phyloP scores from a whole-genome alignment of 768 basidiomycete species.

The Kwoniella sp. region DNA sequence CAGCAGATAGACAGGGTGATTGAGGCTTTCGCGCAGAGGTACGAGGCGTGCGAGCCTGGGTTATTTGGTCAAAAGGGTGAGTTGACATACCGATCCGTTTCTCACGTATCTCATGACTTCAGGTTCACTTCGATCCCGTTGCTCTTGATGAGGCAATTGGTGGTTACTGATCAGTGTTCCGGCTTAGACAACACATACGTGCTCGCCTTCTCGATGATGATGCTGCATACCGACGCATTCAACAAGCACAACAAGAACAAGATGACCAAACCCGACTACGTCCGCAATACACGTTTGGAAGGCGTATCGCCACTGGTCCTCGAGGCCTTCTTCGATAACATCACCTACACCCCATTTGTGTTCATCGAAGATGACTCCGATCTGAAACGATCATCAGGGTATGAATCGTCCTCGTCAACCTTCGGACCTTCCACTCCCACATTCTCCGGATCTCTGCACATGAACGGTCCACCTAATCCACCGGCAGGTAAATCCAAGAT shows the following conservation, averaged over 20 bases:
- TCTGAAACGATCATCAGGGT: slow-evolving; percentile 59
- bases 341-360: slow-evolving; percentile 91
- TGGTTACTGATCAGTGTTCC: no score
- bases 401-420: slow-evolving; percentile 45
- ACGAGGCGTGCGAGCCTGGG: slow-evolving; percentile 76
- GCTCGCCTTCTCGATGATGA: slow-evolving; percentile 93
- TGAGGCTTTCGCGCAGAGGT: slow-evolving; percentile 87
- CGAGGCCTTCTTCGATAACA: slow-evolving; percentile 97
- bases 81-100: no score
- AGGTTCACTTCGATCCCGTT: no score
- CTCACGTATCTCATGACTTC: no score
- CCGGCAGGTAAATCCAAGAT: slow-evolving; percentile 58
- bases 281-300: slow-evolving; percentile 86
- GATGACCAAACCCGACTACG: slow-evolving; percentile 93
- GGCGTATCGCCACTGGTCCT: slow-evolving; percentile 80
- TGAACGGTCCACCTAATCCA: neutral
- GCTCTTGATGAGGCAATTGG: no score
- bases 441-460: slow-evolving; percentile 1
- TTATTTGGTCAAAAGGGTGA: slow-evolving; percentile 77
- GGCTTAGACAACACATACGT: slow-evolving; percentile 96
- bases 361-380: slow-evolving; percentile 90
- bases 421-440: slow-evolving; percentile 24
- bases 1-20: slow-evolving; percentile 98
- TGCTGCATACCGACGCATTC: slow-evolving; percentile 98
- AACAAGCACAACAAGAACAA: slow-evolving; percentile 97